Evolutionary conservation across 192 early-diverging fungal genomes (phyloP).

Genomic region (Entomortierella beljakovae): DNA sequence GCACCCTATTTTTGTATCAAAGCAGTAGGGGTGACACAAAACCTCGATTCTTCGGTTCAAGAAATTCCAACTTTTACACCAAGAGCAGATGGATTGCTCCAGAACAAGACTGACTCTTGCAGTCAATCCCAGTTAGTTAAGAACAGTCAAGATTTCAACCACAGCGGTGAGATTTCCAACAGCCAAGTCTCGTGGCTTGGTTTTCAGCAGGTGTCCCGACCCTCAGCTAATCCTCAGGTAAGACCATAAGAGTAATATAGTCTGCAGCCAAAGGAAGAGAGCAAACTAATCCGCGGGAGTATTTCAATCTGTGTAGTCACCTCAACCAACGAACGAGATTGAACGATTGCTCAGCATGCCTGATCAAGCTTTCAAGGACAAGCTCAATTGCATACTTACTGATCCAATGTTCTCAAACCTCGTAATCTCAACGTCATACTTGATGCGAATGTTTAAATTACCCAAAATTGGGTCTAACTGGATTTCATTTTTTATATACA

Average conservation of each 20-base stretch:
- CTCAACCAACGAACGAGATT: background rate
- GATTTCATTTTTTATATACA: no score
- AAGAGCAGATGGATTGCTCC: no score
- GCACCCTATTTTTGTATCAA: background rate
- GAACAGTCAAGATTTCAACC: background rate
- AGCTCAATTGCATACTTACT: constrained; percentile 9
- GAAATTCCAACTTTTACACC: background rate
- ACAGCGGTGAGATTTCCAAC: background rate
- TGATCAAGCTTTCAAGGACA: background rate
- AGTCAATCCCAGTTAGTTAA: constrained; percentile 2
- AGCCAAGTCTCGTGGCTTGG: no score
- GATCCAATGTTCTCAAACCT: constrained; percentile 7
- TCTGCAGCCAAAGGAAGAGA: no score
- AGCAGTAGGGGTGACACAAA: background rate
- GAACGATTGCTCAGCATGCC: background rate
- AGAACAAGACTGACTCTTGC: background rate
- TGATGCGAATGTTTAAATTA: no score
- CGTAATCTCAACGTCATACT: background rate
- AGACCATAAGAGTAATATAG: no score
- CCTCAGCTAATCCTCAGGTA: no score
- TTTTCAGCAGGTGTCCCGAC: no score
- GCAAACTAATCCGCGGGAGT: background rate
- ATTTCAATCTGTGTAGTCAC: background rate
- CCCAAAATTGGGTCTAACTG: no score
- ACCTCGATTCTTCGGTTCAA: background rate